Percentiles rank a stretch among this genome's conserved stretches.
Conservation (phyloP, 75 land plant genomes). For the Picea glauca region DNA sequence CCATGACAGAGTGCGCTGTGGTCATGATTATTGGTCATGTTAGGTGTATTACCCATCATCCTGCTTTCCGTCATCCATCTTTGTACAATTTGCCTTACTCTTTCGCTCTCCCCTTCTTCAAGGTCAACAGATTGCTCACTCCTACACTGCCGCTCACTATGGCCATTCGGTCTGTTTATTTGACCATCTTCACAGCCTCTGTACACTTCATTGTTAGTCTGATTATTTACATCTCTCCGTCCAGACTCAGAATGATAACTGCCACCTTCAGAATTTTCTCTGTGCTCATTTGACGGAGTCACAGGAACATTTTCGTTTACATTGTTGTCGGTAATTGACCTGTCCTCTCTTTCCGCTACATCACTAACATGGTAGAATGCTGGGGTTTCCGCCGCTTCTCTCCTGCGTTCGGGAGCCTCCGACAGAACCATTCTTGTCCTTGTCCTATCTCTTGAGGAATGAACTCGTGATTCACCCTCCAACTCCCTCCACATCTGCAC, state of each 20-base stretch:
- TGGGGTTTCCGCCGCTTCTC: neutral
- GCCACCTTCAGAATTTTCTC: conserved; percentile 18
- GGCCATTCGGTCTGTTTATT: conserved; percentile 18
- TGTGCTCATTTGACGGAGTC: conserved; percentile 29
- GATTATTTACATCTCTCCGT: neutral
- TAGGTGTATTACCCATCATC: conserved; percentile 31
- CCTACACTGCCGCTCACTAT: neutral
- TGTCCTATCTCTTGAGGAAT: conserved; percentile 28
- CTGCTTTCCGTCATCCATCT: conserved; percentile 20
- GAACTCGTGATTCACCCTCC: conserved; percentile 33
- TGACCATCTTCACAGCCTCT: conserved; percentile 34
- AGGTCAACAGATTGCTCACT: conserved; percentile 6
- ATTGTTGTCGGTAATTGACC: conserved; percentile 8
- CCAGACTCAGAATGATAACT: neutral
- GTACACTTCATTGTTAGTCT: conserved; percentile 32
- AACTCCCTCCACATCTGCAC: conserved; percentile 57
- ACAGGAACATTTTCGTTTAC: conserved; percentile 13
- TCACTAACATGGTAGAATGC: conserved; percentile 17
- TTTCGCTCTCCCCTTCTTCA: conserved; percentile 42
- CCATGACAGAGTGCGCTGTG: conserved; percentile 56
- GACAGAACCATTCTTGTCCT: conserved; percentile 25
- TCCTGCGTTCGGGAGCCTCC: neutral
- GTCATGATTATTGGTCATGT: conserved; percentile 20
- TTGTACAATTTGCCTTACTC: conserved; percentile 54
- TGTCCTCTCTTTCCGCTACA: conserved; percentile 4